These are phyloP conservation scores for Selenicereus undatus DNA, from an alignment of 148 eudicot species.

Conservation along the genomic window DNA sequence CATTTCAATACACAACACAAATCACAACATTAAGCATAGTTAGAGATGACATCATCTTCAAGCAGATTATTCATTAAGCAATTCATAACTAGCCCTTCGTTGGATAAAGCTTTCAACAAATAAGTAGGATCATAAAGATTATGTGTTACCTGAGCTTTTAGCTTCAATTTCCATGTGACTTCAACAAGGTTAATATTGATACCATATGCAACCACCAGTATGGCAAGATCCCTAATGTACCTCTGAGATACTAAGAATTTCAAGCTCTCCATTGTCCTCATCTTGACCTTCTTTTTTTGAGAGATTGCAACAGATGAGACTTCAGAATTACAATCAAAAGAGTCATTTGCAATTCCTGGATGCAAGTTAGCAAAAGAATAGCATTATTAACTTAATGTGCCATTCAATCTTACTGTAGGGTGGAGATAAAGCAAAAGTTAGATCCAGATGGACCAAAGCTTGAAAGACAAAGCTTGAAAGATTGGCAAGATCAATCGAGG, in stretches of 20 bases:
- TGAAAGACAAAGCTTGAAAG: conserved; percentile 32
- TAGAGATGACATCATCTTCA: no score
- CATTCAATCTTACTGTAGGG: conserved; percentile 34
- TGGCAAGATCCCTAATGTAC: conserved; percentile 93
- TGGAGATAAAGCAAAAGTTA: conserved; percentile 42
- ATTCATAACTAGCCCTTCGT: no score
- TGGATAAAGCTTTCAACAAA: not conserved
- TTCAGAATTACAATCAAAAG: not conserved
- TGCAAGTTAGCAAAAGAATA: no score
- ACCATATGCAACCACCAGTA: conserved; percentile 94
- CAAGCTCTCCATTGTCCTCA: conserved; percentile 99
- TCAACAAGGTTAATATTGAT: conserved; percentile 96
- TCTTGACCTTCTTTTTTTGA: conserved; percentile 74
- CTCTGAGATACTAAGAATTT: conserved; percentile 81
- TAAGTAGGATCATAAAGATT: not conserved
- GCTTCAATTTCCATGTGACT: conserved; percentile 99
- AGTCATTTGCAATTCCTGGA: no score
- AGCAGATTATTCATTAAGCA: no score
- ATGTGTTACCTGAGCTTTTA: conserved; percentile 85
- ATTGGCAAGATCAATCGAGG: conserved; percentile 13
- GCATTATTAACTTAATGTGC: not conserved
- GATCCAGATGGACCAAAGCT: conserved; percentile 57
- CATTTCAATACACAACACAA: no score
- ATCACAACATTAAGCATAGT: no score
- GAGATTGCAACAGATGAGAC: not conserved